phyloP scores from a whole-genome alignment of 176 grass and related monocot species.

The Zizania latifolia region DNA sequence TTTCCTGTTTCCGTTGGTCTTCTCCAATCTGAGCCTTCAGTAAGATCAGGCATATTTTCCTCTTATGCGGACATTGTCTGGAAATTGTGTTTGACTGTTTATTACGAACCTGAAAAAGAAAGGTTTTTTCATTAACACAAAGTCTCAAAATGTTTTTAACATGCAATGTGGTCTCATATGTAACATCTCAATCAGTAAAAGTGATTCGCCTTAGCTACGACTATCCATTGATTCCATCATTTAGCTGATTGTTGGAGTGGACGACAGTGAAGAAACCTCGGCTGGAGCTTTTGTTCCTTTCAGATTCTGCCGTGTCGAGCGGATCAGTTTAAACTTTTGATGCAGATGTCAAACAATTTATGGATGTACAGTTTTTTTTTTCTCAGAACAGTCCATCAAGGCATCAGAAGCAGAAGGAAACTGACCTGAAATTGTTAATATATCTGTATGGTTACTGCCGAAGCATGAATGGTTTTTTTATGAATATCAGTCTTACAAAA shows the following conservation, averaged over 20 bases:
- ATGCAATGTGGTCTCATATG: neutral
- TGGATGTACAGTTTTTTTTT: neutral
- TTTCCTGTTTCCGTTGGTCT: too few relatives aligned
- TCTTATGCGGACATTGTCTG: neutral
- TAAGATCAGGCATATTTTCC: neutral
- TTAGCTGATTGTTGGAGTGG: neutral
- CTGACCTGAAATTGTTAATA: neutral
- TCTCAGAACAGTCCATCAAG: neutral
- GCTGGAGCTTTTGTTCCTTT: neutral
- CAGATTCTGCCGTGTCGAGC: neutral
- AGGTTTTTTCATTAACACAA: neutral
- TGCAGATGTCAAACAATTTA: neutral
- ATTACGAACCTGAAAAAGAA: neutral
- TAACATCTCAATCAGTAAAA: conserved; percentile 25
- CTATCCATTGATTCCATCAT: neutral
- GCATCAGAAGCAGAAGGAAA: neutral
- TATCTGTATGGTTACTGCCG: neutral
- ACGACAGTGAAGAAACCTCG: neutral
- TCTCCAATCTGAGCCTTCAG: conserved; percentile 10
- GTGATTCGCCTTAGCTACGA: neutral
- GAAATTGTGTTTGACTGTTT: neutral
- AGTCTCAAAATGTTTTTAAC: neutral
- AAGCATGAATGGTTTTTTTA: neutral
- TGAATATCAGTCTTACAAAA: neutral
- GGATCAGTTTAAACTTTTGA: neutral